Conservation (phyloP, 164 flowering plant genomes). For the Saururus chinensis region DNA sequence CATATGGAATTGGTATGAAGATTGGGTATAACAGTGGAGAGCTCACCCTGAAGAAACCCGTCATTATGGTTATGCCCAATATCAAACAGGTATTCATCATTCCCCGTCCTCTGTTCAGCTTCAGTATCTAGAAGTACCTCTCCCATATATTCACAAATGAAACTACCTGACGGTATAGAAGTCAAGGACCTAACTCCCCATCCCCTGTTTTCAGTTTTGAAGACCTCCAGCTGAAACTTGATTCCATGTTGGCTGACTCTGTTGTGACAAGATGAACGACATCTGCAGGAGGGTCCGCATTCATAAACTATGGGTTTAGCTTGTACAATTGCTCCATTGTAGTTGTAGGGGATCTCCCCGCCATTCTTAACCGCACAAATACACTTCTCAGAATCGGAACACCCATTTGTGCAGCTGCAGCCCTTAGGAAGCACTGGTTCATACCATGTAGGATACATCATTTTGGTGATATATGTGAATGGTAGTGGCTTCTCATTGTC, state of each 20-base stretch:
- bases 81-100: constrained; percentile 84
- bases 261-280: constrained; percentile 72
- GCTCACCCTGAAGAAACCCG: constrained; percentile 28
- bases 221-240: constrained; percentile 62
- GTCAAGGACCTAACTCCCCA: constrained; percentile 86
- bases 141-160: constrained; percentile 82
- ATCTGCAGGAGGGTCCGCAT: constrained; percentile 79
- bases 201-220: constrained; percentile 67
- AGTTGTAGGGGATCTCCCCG: constrained; percentile 71
- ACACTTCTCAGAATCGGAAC: constrained; percentile 52
- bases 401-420: constrained; percentile 53
- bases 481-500: constrained; percentile 50
- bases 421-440: constrained; percentile 40
- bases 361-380: constrained; percentile 65
- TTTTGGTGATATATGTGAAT: constrained; percentile 42
- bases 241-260: constrained; percentile 72
- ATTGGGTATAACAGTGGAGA: constrained; percentile 28
- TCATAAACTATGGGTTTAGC: constrained; percentile 69
- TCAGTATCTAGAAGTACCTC: constrained; percentile 71
- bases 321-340: constrained; percentile 67
- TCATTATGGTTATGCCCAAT: constrained; percentile 65
- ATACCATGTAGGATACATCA: constrained; percentile 62
- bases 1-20: constrained; percentile 10
- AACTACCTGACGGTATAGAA: constrained; percentile 77
- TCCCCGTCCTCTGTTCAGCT: constrained; percentile 61